Conservation (phyloP, 2,329 filamentous ascomycete species). For the Escovopsis sp. region DNA sequence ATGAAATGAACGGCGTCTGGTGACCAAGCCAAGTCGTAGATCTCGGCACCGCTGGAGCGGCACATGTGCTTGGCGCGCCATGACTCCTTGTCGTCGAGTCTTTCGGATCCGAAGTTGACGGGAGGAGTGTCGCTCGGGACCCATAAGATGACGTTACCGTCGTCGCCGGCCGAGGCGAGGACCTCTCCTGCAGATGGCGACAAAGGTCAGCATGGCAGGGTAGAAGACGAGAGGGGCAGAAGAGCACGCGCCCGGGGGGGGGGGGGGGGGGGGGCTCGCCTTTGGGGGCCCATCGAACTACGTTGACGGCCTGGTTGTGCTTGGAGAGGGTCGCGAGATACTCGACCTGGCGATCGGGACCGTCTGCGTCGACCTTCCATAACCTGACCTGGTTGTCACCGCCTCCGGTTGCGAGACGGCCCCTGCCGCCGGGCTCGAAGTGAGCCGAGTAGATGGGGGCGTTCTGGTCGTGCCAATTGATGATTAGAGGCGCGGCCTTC, state of each 20-base stretch:
- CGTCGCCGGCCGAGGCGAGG: slow-evolving; percentile 88
- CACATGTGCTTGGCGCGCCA: slow-evolving; percentile 99
- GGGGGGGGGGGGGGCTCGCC: slow-evolving; percentile 37
- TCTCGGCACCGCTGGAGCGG: slow-evolving; percentile 83
- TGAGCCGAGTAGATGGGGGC: slow-evolving; percentile 94
- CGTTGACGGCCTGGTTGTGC: slow-evolving; percentile 95
- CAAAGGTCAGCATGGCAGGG: slow-evolving; percentile 1
- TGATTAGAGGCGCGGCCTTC: slow-evolving; percentile 92
- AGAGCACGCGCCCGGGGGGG: not conserved
- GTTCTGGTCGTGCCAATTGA: slow-evolving; percentile 98
- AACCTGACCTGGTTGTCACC: slow-evolving; percentile 94
- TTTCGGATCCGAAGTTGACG: slow-evolving; percentile 64
- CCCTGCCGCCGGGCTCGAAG: slow-evolving; percentile 86
- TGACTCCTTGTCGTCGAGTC: slow-evolving; percentile 83
- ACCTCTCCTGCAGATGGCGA: slow-evolving; percentile 53
- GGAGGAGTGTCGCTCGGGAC: slow-evolving; percentile 67
- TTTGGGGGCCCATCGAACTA: slow-evolving; percentile 89
- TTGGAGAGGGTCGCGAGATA: slow-evolving; percentile 86
- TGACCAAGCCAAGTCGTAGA: slow-evolving; percentile 97
- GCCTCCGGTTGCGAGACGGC: slow-evolving; percentile 80
- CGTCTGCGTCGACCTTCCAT: slow-evolving; percentile 78
- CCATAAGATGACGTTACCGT: slow-evolving; percentile 95
- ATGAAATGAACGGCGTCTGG: slow-evolving; percentile 96
- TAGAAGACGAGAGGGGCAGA: not conserved
- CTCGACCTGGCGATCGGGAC: slow-evolving; percentile 75